Evolutionary conservation across 495 filamentous ascomycete species (phyloP), one percentile per base, ranked within the genome.

Genomic region (Annulohypoxylon stygium): DNA sequence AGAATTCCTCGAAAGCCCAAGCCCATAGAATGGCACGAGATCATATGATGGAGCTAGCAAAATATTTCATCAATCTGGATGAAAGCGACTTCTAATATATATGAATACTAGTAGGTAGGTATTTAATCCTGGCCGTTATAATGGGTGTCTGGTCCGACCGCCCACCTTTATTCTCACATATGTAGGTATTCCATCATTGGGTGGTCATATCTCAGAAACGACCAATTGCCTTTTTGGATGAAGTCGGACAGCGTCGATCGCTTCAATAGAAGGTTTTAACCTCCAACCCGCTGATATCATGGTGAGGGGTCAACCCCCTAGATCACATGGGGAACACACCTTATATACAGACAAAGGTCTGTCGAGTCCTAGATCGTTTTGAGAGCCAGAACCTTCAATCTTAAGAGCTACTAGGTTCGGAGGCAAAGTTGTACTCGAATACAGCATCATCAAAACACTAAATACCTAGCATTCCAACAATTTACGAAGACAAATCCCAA

Each of bases 221-320:
- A 26, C 73, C 73, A 75, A 75, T 75, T 48, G 54, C 59, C 51
- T 57, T 39, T 41, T 34, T 45, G 36, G 63, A 59, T 48, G 51
- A 65, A 75, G 26, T 39, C 51, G 47, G 50, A 43, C 25, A 45
- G 43, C 51, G 68, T 57, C 43, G 73, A 72, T 75, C 64, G 18
- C 43, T 37, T 62, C 60, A 36, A 75, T 53, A 45, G 51, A 67
- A 64, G 51, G 41, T 51, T 67, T 51, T 33, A 34, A 67, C 54
- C 59, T 65, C 69, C 59, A 34, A 68, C 26, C 54, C 16, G 39
- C 69, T 75, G 73, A 75, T 75, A 71, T 72, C 68, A 65, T 59
- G 12, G 69, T 71, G 73, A 72, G 73, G 73, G 73, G 73, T 72
- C 69, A 69, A 72, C 18, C 60, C 10, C 51, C 50, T 6, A 65